Evolutionary conservation across 805 yeast species (phyloP).

Genomic region (Priceomyces castillae): DNA sequence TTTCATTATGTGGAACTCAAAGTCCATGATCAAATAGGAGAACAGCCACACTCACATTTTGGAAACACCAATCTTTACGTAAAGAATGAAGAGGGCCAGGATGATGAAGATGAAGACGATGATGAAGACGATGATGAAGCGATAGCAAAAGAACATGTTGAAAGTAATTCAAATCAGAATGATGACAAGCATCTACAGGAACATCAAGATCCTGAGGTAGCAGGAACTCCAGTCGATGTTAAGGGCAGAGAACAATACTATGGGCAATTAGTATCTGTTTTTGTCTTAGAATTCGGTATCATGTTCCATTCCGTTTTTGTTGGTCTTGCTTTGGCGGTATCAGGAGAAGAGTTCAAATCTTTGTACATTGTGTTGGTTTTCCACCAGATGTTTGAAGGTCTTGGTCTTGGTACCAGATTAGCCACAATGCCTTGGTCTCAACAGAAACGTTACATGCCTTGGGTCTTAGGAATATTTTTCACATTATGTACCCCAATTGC

Average conservation of each 20-base stretch:
- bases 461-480: constrained; percentile 20
- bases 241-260: constrained; percentile 46
- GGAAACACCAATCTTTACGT: constrained; percentile 40
- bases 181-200: constrained; percentile 45
- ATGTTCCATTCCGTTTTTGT: constrained; percentile 30
- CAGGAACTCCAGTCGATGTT: constrained; percentile 34
- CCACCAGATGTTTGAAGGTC: constrained; percentile 32
- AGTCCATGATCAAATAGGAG: constrained; percentile 13
- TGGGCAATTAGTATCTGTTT: constrained; percentile 46
- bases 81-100: constrained; percentile 24
- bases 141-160: constrained; percentile 11
- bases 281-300: constrained; percentile 26
- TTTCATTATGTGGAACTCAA: constrained; percentile 7
- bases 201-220: constrained; percentile 45
- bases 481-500: constrained; percentile 28
- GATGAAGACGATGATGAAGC: constrained; percentile 10
- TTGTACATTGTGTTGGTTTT: constrained; percentile 30
- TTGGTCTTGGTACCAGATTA: constrained; percentile 28
- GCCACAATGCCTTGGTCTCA: constrained; percentile 27
- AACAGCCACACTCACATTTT: constrained; percentile 54
- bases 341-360: constrained; percentile 27
- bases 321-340: constrained; percentile 29
- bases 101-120: constrained; percentile 12
- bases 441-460: constrained; percentile 9
- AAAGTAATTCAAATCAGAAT: constrained; percentile 24